Base-by-base conservation (phyloP, 345 rosid genomes). In the Lumnitzera littorea region DNA sequence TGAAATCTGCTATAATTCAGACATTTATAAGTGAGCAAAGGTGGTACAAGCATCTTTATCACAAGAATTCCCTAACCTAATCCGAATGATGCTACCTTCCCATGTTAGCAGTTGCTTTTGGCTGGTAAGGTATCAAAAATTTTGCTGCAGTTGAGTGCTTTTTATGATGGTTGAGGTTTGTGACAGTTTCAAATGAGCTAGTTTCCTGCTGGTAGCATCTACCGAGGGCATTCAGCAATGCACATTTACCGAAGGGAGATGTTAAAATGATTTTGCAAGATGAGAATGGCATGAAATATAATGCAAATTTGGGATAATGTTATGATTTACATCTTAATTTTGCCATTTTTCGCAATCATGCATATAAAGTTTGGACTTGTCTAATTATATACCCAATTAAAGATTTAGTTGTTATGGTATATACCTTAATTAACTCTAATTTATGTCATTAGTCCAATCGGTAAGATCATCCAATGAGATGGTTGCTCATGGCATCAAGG, bases 151-250 rank as follows among this genome's bases (percentile, higher is more conserved):
- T 64, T 68, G 36, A 24, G 62, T 36, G 43, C 6, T 36, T 36
- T 5, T 8, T 36, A 36, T 36, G 43, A 36, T 36, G 43, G 6
- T 36, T 36, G 43, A 36, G 43, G 43, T 36, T 36, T 36, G 43
- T 36, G 56, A 60, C 50, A 46, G 13, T 20, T 24, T 57, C 25
- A 31, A 55, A 47, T 50, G 24, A 48, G 51, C 51, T 68, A 48
- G 52, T 59, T 65, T 20, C 59, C 49, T 51, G 49, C 27, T 57
- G 53, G 20, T 80, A 79, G 83, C 80, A 76, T 66, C 80, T 79
- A 61, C 84, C 84, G 11, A 74, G 67, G 76, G 63, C 62, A 54
- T 80, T 76, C 68, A 73, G 84, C 73, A 70, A 76, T 69, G 20
- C 61, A 57, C 58, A 76, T 56, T 57, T 80, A 73, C 81, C 81